A percentile compares a stretch with the other conserved stretches of the same genome.
Conservation (phyloP, 116 monocot genomes). For the Papilionanthe hybrid region DNA sequence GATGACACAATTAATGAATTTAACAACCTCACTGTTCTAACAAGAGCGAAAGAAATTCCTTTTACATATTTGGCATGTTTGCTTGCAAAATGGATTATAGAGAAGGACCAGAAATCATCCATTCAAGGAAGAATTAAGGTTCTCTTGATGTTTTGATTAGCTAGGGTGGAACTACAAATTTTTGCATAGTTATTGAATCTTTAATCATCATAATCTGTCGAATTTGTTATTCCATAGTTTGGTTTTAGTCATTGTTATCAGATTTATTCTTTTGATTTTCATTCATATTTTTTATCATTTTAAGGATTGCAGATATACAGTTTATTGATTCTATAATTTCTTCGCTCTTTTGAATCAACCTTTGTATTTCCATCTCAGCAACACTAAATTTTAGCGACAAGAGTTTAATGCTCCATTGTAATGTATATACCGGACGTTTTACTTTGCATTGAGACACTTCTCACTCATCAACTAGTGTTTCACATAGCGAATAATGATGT, state of each 20-base stretch:
- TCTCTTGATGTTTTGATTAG: slow-evolving; percentile 5
- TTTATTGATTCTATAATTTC: neutral
- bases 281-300: neutral
- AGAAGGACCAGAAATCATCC: slow-evolving; percentile 25
- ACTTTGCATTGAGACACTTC: neutral
- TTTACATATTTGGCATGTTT: slow-evolving; percentile 77
- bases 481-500: neutral
- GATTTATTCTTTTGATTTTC: neutral
- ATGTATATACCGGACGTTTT: neutral
- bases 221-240: neutral
- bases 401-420: neutral
- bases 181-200: neutral
- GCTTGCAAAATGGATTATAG: slow-evolving; percentile 47
- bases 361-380: neutral
- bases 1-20: slow-evolving; percentile 20
- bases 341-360: neutral
- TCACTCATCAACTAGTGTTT: neutral
- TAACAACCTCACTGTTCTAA: slow-evolving; percentile 36
- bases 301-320: neutral
- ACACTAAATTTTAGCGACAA: neutral
- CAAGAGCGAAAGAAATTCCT: slow-evolving; percentile 53
- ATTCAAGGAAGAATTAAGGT: slow-evolving; percentile 87
- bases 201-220: slow-evolving; percentile 1
- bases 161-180: neutral
- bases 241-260: neutral